Evolutionary conservation across 305 asterid species (phyloP).

Genomic region (Solanum hybrid): DNA sequence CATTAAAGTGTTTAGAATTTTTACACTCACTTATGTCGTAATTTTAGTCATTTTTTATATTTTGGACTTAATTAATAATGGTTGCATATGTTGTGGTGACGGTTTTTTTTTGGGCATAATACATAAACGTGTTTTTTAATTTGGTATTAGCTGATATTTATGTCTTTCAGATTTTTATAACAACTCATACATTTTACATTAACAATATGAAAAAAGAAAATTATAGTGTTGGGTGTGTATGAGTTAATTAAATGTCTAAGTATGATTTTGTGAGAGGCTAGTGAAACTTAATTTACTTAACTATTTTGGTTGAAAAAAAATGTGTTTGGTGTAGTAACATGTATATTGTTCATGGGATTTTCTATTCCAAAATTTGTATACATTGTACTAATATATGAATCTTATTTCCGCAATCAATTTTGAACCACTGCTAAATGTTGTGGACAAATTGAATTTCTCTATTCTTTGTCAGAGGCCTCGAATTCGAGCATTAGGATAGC

Average conservation of each 20-base stretch:
- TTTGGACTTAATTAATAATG: neutral
- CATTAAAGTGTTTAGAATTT: neutral
- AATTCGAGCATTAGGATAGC: fast-evolving
- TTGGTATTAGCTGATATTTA: neutral
- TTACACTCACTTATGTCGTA: neutral
- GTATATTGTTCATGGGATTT: neutral
- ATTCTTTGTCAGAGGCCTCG: fast-evolving
- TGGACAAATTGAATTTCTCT: neutral
- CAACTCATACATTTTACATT: neutral
- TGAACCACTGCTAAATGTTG: neutral
- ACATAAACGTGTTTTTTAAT: neutral
- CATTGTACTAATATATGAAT: neutral
- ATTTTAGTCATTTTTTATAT: neutral
- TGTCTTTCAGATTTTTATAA: neutral
- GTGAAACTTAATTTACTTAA: neutral
- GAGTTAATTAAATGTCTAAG: neutral
- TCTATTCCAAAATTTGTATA: neutral
- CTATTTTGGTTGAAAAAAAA: neutral
- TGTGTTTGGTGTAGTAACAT: neutral
- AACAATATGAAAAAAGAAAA: neutral
- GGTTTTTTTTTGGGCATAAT: neutral
- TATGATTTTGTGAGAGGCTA: neutral
- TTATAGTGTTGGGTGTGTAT: neutral
- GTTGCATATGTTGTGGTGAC: neutral
- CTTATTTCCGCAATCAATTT: too few species aligned